Evolutionary conservation across 306 rosid species (phyloP).

Genomic region (Comarum palustre): DNA sequence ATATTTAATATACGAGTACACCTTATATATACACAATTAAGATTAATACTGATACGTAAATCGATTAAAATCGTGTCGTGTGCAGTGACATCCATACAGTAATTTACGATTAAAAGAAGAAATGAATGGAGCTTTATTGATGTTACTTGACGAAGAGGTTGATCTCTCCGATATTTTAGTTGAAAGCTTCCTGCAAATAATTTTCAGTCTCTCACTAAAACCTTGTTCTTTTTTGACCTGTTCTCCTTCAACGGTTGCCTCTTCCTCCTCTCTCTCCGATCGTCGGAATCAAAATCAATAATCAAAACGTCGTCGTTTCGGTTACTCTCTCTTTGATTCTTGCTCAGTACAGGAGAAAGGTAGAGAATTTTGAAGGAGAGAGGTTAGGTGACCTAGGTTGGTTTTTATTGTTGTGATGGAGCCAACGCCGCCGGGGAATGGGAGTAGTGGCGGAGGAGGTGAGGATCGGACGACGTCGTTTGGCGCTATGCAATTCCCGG

Average conservation of each 20-base stretch:
- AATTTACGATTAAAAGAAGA: background rate
- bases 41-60: too few species aligned
- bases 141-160: background rate
- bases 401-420: conserved; percentile 25
- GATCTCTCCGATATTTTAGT: background rate
- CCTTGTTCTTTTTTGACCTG: conserved; percentile 17
- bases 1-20: too few species aligned
- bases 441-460: background rate
- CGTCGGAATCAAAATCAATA: background rate
- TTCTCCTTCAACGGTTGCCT: conserved; percentile 19
- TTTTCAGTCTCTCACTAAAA: background rate
- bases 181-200: background rate
- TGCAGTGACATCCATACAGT: too few species aligned
- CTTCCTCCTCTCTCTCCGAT: background rate
- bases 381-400: conserved; percentile 6
- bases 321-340: background rate
- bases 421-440: conserved; percentile 4
- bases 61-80: too few species aligned
- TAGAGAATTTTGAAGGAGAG: background rate
- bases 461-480: conserved; percentile 24
- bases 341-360: background rate
- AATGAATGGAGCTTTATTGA: background rate
- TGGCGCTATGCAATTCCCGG: conserved; percentile 39
- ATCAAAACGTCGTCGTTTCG: background rate
- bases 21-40: too few species aligned